A percentile compares a stretch with the other conserved stretches of the same genome.
Evolutionary conservation across 768 basidiomycete species (phyloP).

Genomic region (Tylopilus felleus): DNA sequence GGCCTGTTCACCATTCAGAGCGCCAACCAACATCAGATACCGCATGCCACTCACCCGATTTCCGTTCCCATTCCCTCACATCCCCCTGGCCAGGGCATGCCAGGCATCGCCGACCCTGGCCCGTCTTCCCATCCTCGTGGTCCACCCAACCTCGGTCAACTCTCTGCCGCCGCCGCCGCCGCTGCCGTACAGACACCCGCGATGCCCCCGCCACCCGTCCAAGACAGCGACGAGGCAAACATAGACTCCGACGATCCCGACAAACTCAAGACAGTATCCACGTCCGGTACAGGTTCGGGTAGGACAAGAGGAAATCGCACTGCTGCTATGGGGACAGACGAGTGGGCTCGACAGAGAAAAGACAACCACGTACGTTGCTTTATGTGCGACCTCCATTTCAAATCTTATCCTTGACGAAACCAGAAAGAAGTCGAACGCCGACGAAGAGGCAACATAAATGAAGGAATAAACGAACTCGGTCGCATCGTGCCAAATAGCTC

Average conservation of each 20-base stretch:
- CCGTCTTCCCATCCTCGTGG: constrained; percentile 72
- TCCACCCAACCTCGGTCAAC: constrained; percentile 59
- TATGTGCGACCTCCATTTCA: not conserved
- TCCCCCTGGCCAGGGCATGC: constrained; percentile 37
- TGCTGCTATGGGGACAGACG: constrained; percentile 67
- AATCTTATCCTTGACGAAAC: not conserved
- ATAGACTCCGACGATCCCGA: constrained; percentile 31
- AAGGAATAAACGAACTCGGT: constrained; percentile 90
- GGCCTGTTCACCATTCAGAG: constrained; percentile 21
- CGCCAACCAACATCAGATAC: constrained; percentile 31
- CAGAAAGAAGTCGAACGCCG: constrained; percentile 99
- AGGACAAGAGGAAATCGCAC: constrained; percentile 51
- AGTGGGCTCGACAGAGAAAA: constrained; percentile 77
- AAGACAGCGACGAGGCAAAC: constrained; percentile 19
- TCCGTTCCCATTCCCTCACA: constrained; percentile 33
- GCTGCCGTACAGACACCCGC: constrained; percentile 45
- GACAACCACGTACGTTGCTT: constrained; percentile 69
- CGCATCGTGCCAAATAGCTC: constrained; percentile 85
- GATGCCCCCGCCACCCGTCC: constrained; percentile 14
- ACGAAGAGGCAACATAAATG: constrained; percentile 92
- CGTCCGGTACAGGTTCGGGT: constrained; percentile 32
- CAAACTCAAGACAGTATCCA: constrained; percentile 23
- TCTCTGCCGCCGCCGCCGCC: constrained; percentile 40
- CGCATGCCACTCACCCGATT: constrained; percentile 21
- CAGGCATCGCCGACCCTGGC: constrained; percentile 61